Percentiles rank a stretch among this genome's conserved stretches.
phyloP scores from a whole-genome alignment of 106 monocot genomes.

The Allium sativum region DNA sequence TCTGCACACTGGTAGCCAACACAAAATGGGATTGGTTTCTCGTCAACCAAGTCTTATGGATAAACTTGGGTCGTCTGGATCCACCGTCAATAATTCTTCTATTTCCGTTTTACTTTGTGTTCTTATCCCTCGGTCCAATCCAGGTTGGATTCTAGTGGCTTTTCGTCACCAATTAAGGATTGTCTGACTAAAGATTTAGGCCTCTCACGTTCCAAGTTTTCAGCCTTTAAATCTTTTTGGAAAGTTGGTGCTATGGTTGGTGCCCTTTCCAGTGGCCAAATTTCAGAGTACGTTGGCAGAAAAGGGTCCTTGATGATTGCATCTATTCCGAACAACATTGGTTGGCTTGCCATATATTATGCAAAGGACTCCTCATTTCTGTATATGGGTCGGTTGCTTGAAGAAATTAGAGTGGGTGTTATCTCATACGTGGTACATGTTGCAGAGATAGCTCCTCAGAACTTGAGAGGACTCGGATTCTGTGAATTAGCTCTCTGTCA shows the following conservation, averaged over 20 bases:
- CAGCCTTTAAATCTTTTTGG: constrained; percentile 77
- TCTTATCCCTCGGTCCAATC: constrained; percentile 89
- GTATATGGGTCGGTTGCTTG: no score
- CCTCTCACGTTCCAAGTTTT: constrained; percentile 84
- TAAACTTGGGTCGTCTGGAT: constrained; percentile 62
- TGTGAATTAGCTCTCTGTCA: no score
- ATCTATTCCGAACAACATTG: no score
- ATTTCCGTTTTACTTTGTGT: constrained; percentile 88
- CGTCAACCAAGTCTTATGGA: constrained; percentile 69
- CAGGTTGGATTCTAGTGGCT: constrained; percentile 93
- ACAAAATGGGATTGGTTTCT: constrained; percentile 73
- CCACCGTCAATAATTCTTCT: constrained; percentile 65
- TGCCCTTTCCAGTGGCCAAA: constrained; percentile 89
- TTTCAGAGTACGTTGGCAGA: constrained; percentile 85
- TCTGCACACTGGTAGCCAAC: constrained; percentile 92
- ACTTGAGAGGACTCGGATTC: no score
- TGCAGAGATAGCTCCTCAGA: no score
- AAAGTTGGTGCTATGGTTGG: constrained; percentile 98
- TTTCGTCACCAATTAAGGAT: constrained; percentile 77
- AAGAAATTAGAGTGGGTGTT: no score
- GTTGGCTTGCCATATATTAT: no score
- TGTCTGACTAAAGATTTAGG: constrained; percentile 57
- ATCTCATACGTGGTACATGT: no score
- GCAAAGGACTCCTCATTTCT: no score
- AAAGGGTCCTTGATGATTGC: no score